Conservation (phyloP, 2,329 filamentous ascomycete genomes). For the Orbilia ellipsospora region DNA sequence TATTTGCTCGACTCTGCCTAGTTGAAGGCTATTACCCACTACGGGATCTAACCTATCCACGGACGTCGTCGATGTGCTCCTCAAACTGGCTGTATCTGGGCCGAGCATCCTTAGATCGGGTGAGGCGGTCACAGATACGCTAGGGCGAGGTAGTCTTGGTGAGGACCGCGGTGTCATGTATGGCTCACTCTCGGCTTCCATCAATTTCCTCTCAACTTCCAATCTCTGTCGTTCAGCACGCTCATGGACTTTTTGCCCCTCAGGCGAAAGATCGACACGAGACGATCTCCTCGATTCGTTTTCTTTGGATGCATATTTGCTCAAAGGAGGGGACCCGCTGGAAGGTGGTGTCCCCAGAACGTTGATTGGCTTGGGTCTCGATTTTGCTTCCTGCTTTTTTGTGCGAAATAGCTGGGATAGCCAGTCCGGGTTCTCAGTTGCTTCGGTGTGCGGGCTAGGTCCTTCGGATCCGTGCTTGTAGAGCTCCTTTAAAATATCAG, state of each 20-base stretch:
- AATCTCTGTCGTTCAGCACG: conserved; percentile 51
- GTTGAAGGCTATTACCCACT: conserved; percentile 24
- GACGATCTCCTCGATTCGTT: conserved; percentile 35
- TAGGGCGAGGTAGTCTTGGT: conserved; percentile 44
- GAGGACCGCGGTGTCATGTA: conserved; percentile 40
- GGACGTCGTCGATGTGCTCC: conserved; percentile 43
- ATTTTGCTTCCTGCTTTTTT: conserved; percentile 39
- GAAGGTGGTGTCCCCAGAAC: conserved; percentile 18
- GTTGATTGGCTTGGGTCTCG: conserved; percentile 19
- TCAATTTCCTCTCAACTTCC: conserved; percentile 44
- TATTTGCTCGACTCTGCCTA: conserved; percentile 32
- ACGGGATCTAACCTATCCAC: conserved; percentile 43
- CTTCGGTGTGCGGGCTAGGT: conserved; percentile 1
- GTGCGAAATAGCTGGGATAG: conserved; percentile 48
- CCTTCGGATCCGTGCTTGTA: conserved; percentile 27
- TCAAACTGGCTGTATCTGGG: conserved; percentile 37
- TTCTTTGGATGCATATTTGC: conserved; percentile 21
- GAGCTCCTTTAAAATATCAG: conserved; percentile 51
- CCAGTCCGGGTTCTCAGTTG: conserved; percentile 40
- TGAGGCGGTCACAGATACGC: conserved; percentile 41
- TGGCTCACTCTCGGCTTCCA: conserved; percentile 46
- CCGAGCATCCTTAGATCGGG: conserved; percentile 38
- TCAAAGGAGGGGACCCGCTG: conserved; percentile 33
- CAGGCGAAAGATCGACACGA: conserved; percentile 30
- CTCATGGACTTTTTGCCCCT: conserved; percentile 43